These are phyloP conservation scores for Logfia minima DNA, from an alignment of 129 eudicot genomes.

Conservation along the genomic window DNA sequence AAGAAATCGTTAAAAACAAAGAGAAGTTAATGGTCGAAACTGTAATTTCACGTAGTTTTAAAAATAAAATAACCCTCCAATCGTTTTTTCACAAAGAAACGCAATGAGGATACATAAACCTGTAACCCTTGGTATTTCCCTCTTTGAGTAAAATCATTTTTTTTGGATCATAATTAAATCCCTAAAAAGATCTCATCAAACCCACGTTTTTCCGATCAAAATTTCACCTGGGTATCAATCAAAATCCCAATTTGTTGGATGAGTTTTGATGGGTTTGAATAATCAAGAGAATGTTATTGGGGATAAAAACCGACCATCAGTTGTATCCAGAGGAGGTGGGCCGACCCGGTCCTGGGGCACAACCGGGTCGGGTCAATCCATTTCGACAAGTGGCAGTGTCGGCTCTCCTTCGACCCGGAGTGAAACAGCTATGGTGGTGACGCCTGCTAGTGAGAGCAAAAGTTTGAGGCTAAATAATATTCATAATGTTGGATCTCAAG, in stretches of 20 bases:
- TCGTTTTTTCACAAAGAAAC: background rate
- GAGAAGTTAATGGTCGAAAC: no score
- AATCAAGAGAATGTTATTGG: conserved; percentile 42
- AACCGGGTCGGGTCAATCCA: conserved; percentile 77
- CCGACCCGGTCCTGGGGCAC: conserved; percentile 89
- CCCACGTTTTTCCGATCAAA: conserved; percentile 23
- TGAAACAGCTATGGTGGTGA: conserved; percentile 62
- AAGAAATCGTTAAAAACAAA: no score
- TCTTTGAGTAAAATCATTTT: conserved; percentile 5
- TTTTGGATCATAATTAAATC: conserved; percentile 13
- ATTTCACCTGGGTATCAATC: conserved; percentile 35
- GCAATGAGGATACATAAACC: conserved; percentile 10
- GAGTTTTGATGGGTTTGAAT: conserved; percentile 34
- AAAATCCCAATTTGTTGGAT: conserved; percentile 10
- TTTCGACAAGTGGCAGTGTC: conserved; percentile 88
- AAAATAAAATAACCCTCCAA: background rate
- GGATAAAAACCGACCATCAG: conserved; percentile 48
- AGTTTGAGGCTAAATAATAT: conserved; percentile 61
- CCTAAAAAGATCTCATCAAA: conserved; percentile 21
- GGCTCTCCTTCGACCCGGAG: conserved; percentile 91
- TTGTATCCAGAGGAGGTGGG: conserved; percentile 46
- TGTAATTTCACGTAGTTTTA: background rate
- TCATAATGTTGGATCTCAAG: conserved; percentile 80
- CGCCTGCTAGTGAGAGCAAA: conserved; percentile 59
- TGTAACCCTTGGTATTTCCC: conserved; percentile 24